Evolutionary conservation across 176 grass and related monocot species (phyloP).

Genomic region (Triticum urartu): DNA sequence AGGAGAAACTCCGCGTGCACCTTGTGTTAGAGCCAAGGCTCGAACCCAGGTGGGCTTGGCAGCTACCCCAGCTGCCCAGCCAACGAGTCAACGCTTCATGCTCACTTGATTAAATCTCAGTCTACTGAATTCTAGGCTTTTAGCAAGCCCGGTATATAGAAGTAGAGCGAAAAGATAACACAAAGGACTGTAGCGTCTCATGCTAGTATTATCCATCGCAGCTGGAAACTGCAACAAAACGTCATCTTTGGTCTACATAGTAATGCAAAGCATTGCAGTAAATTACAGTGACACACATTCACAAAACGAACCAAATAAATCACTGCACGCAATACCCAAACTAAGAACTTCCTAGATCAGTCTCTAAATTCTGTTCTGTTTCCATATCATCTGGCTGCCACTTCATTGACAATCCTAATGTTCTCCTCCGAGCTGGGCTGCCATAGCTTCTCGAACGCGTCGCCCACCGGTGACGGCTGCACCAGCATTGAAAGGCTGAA

Average conservation of each 20-base stretch:
- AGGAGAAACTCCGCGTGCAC: no score
- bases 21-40: no score
- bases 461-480: conserved; percentile 25
- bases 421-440: conserved; percentile 48
- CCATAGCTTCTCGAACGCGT: conserved; percentile 51
- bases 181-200: background rate
- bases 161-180: no score
- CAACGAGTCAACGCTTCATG: no score
- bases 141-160: no score
- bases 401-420: conserved; percentile 33
- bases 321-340: background rate
- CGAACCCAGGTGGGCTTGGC: no score
- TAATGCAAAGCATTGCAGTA: background rate
- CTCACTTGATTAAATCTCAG: no score
- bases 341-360: background rate
- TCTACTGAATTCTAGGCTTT: no score
- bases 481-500: conserved; percentile 54
- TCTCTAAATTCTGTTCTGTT: background rate
- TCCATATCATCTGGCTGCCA: conserved; percentile 28
- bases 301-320: background rate
- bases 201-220: background rate
- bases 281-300: background rate
- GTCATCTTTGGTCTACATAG: background rate
- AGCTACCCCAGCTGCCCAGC: no score
- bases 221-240: background rate